Evolutionary conservation across 306 rosid genomes (phyloP).

Genomic region (Prosopis cineraria): DNA sequence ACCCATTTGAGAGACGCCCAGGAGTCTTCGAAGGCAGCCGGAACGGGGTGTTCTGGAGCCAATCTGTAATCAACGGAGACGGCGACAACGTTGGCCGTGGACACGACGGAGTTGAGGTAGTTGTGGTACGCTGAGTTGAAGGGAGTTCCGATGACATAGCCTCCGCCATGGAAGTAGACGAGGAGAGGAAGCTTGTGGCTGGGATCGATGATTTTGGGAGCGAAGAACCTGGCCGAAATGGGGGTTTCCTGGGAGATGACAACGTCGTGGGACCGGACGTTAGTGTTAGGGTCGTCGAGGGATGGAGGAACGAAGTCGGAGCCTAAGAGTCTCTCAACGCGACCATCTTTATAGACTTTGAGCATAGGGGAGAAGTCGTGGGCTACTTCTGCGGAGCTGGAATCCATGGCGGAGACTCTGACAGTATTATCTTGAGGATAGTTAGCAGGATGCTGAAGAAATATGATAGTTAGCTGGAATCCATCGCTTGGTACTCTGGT

Average conservation of each 20-base stretch:
- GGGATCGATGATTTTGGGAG: slow-evolving; percentile 12
- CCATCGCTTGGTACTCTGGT: too few species aligned
- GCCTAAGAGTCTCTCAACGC: slow-evolving; percentile 16
- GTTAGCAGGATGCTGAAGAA: too few species aligned
- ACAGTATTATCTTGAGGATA: too few species aligned
- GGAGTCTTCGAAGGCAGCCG: slow-evolving; percentile 3
- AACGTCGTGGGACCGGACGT: slow-evolving; percentile 39
- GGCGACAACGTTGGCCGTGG: not conserved
- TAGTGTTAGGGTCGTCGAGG: slow-evolving; percentile 33
- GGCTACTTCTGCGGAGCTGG: slow-evolving; percentile 18
- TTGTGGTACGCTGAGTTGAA: not conserved
- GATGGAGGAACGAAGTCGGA: slow-evolving; percentile 22
- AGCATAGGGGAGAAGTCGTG: slow-evolving; percentile 22
- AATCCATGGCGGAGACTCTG: not conserved
- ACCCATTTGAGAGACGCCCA: slow-evolving; percentile 14
- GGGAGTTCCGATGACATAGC: not conserved
- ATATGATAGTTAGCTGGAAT: too few species aligned
- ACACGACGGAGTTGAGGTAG: not conserved
- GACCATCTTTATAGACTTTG: slow-evolving; percentile 45
- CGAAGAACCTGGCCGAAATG: slow-evolving; percentile 39
- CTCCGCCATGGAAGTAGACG: slow-evolving; percentile 28
- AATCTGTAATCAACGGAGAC: slow-evolving; percentile 9
- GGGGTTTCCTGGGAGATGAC: slow-evolving; percentile 23
- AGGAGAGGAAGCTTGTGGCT: not conserved
- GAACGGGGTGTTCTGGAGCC: slow-evolving; percentile 26